Conservation (phyloP, 73 alveolate species). For the Breviolum minutum region DNA sequence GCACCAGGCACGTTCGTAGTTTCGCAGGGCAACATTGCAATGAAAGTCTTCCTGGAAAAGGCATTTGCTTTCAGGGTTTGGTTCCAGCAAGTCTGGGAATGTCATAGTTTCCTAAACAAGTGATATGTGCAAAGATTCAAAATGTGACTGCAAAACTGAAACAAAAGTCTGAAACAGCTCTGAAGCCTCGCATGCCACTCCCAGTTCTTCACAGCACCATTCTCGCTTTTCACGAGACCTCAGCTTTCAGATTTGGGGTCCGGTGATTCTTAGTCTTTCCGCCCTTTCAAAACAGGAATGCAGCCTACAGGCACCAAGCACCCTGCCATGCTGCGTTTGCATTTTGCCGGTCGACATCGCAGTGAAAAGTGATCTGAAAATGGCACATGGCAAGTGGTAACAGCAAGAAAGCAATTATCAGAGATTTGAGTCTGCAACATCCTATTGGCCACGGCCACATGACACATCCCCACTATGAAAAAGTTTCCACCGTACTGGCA, state of each 20-base stretch:
- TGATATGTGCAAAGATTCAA: no score
- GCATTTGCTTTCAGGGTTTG: neutral
- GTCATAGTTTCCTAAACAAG: no score
- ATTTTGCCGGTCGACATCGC: slow-evolving; percentile 51
- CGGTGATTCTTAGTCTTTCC: no score
- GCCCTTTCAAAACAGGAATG: neutral
- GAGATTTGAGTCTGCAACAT: neutral
- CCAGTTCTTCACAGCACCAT: slow-evolving; percentile 86
- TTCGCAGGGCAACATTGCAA: slow-evolving; percentile 47
- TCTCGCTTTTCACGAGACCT: slow-evolving; percentile 91
- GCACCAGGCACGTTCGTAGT: slow-evolving; percentile 83
- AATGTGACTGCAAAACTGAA: no score
- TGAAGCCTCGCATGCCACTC: slow-evolving; percentile 75
- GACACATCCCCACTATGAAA: no score
- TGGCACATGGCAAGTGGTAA: neutral
- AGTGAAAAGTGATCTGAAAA: slow-evolving; percentile 45
- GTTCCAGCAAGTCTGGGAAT: no score
- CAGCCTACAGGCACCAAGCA: neutral
- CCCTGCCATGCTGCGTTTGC: slow-evolving; percentile 50
- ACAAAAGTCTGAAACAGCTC: no score
- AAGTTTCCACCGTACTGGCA: neutral
- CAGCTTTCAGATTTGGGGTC: neutral
- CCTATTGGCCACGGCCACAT: neutral
- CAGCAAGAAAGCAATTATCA: neutral
- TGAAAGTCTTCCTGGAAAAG: slow-evolving; percentile 61